Percentiles rank a stretch among this genome's conserved stretches.
Evolutionary conservation across 441 rosid genomes (phyloP).

Genomic region (Croton setiger): DNA sequence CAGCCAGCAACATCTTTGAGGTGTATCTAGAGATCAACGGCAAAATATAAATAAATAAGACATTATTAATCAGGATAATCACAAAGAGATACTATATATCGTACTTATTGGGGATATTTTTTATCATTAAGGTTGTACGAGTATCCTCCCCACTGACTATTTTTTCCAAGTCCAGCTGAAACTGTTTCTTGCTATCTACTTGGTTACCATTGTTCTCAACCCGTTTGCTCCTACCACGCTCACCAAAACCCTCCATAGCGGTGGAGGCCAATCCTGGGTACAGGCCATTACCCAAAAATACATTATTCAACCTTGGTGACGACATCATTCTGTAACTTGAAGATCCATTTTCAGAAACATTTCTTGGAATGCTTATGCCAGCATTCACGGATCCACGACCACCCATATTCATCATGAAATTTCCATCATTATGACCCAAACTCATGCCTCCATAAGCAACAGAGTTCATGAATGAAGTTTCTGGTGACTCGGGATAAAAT

Average conservation of each 20-base stretch:
- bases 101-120: slow-evolving; percentile 98
- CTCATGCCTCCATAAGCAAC: slow-evolving; percentile 52
- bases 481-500: slow-evolving; percentile 71
- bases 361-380: slow-evolving; percentile 47
- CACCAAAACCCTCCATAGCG: slow-evolving; percentile 64
- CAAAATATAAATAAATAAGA: slow-evolving; percentile 7
- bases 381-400: slow-evolving; percentile 48
- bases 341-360: slow-evolving; percentile 55
- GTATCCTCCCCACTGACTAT: slow-evolving; percentile 74
- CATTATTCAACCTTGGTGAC: slow-evolving; percentile 63
- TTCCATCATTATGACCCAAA: slow-evolving; percentile 58
- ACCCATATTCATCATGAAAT: slow-evolving; percentile 61
- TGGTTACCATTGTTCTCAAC: slow-evolving; percentile 64
- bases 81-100: slow-evolving; percentile 21
- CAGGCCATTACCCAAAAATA: slow-evolving; percentile 56
- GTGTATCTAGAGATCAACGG: slow-evolving; percentile 60
- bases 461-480: slow-evolving; percentile 52
- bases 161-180: slow-evolving; percentile 92
- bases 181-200: slow-evolving; percentile 78
- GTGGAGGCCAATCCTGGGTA: slow-evolving; percentile 50
- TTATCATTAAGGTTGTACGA: slow-evolving; percentile 96
- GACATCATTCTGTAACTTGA: slow-evolving; percentile 82
- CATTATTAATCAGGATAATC: background rate
- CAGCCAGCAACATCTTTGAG: slow-evolving; percentile 92
- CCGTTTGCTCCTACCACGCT: slow-evolving; percentile 64